Evolutionary conservation across 2,329 filamentous ascomycete species (phyloP).

Genomic region (Aspergillus proliferans): DNA sequence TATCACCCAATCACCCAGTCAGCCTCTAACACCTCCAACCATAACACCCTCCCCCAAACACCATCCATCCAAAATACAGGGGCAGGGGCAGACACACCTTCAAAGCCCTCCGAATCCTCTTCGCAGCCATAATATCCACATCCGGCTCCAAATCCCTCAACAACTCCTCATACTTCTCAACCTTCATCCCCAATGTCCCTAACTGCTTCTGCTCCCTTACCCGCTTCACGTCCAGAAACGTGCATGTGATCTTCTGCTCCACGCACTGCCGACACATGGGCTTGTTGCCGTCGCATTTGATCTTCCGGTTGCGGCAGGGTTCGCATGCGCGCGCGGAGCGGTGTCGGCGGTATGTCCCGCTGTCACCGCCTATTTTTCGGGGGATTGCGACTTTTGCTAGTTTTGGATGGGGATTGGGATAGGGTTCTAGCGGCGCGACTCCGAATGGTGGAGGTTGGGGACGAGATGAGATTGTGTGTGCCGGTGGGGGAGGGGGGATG

Average conservation of each 20-base stretch:
- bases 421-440: no score
- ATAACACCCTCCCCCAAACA: no score
- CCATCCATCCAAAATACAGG: not conserved
- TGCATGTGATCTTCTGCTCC: constrained; percentile 18
- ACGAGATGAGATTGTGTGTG: not conserved
- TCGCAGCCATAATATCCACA: constrained; percentile 14
- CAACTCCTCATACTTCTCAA: constrained; percentile 23
- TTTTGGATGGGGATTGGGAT: no score
- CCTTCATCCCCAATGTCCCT: constrained; percentile 15
- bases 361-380: constrained; percentile 15
- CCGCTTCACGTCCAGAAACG: constrained; percentile 30
- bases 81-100: constrained; percentile 14
- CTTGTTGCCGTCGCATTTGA: constrained; percentile 28
- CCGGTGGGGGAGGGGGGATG: not conserved
- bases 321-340: constrained; percentile 31
- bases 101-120: constrained; percentile 20
- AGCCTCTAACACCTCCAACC: not conserved
- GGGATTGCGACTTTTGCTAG: constrained; percentile 24
- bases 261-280: constrained; percentile 24
- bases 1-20: no score
- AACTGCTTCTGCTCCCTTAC: constrained; percentile 31
- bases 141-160: constrained; percentile 20
- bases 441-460: not conserved
- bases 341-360: constrained; percentile 17
- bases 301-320: constrained; percentile 29